Base-by-base conservation (phyloP, 352 stramenopile species). In the Phytopythium vexans region DNA sequence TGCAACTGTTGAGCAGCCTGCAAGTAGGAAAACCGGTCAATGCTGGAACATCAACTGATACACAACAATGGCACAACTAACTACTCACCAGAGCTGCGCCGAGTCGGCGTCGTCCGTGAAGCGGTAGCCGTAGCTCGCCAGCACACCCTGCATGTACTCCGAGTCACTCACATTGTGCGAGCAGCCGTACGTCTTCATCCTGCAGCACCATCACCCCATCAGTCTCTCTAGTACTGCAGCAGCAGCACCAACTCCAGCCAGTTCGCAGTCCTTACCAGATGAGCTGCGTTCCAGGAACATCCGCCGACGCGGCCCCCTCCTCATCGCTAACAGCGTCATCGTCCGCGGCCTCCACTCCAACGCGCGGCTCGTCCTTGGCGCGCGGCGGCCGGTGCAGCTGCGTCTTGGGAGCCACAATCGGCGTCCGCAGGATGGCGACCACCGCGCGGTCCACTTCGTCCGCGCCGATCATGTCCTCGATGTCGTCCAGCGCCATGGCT, bases 61-160 rank as follows among this genome's bases (percentile, higher is more conserved):
- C n/a, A n/a, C n/a, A n/a, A n/a, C n/a, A n/a, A n/a, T n/a, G 15
- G 14, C 31, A 35, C 7, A 45, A 4, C 21, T 8, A 38, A 44
- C 6, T 3, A 44, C 54, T 37, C 49, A 72, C 87, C 87, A 97
- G 46, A 96, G 67, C 54, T 97, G 84, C 12, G 89, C 89, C 12
- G 77, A 68, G 38, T 93, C 72, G 7, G 77, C 55, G 41, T 86
- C 70, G 31, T 92, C 71, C 16, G 82, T 85, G 64, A 97, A 88
- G 4, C 64, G 74, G 59, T 97, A 98, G 41, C 92, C 92, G 68
- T 97, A 97, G 66, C 80, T 89, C 41, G 75, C 68, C 32, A 98
- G 66, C 53, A 96, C 68, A 41, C 92, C 92, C 54, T 90, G 74
- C 92, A 98, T 98, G 71, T 98, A 98, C 68, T 98, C 92, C 50